These are phyloP conservation scores for Rubroshorea leprosula DNA, from an alignment of 345 rosid genomes.

Conservation along the genomic window DNA sequence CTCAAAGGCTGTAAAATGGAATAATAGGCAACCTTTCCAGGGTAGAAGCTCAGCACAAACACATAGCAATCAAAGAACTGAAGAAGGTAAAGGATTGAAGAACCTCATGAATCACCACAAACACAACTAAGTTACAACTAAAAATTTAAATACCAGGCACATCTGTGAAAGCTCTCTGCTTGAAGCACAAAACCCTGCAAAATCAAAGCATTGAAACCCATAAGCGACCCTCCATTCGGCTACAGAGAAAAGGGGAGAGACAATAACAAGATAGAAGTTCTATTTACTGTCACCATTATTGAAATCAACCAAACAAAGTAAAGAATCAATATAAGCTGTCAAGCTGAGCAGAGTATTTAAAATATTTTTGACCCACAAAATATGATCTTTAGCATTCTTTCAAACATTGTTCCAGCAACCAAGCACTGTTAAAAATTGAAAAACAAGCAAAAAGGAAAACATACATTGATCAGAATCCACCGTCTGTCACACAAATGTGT, in stretches of 20 bases:
- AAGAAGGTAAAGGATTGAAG: slow-evolving; percentile 5
- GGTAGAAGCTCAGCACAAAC: too few species aligned
- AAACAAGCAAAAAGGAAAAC: not conserved
- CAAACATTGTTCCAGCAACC: slow-evolving; percentile 11
- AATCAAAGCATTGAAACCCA: slow-evolving; percentile 20
- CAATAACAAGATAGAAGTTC: not conserved
- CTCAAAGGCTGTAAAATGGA: not conserved
- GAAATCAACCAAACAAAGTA: not conserved
- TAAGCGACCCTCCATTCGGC: slow-evolving; percentile 5
- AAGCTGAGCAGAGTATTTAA: not conserved
- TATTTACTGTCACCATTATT: not conserved
- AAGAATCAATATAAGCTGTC: slow-evolving; percentile 3
- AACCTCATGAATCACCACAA: not conserved
- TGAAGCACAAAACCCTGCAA: slow-evolving; percentile 28
- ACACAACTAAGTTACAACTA: not conserved
- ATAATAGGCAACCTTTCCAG: too few species aligned
- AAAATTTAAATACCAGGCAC: too few species aligned
- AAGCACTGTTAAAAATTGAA: slow-evolving; percentile 10
- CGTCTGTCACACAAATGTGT: slow-evolving; percentile 2
- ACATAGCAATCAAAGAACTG: not conserved
- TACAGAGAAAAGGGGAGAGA: slow-evolving; percentile 13
- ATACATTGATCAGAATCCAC: not conserved
- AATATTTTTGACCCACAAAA: not conserved
- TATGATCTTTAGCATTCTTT: slow-evolving; percentile 4
- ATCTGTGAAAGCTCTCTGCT: slow-evolving; percentile 13